A percentile compares a stretch with the other conserved stretches of the same genome.
These are phyloP conservation scores for Juncus inflexus DNA, from an alignment of 176 grass and related monocot species.

Conservation along the genomic window DNA sequence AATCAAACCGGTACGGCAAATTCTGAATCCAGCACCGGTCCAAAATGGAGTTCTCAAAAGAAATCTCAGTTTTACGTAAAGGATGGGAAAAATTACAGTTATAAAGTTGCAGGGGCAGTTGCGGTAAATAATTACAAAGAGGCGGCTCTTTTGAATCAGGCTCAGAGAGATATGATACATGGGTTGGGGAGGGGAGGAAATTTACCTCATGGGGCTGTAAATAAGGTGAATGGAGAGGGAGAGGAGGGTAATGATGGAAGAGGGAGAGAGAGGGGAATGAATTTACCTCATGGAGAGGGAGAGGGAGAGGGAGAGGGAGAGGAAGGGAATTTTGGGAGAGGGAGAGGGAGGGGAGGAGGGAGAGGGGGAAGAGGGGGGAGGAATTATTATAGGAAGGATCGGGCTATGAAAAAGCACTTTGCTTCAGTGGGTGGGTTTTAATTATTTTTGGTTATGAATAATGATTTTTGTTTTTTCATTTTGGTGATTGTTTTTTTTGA, in stretches of 20 bases:
- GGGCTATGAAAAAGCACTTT: constrained; percentile 72
- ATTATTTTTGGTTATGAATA: not conserved
- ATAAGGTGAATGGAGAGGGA: constrained; percentile 32
- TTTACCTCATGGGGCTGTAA: constrained; percentile 48
- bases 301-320: not conserved
- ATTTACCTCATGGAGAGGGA: constrained; percentile 16
- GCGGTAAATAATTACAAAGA: constrained; percentile 69
- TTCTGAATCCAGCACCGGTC: constrained; percentile 38
- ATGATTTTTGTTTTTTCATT: too few species aligned
- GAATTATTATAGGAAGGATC: constrained; percentile 59
- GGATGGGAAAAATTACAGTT: constrained; percentile 98
- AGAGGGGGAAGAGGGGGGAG: constrained; percentile 49
- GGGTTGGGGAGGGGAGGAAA: constrained; percentile 94
- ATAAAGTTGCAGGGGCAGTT: constrained; percentile 84
- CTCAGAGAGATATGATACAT: constrained; percentile 69
- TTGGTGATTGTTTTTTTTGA: too few species aligned
- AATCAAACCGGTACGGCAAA: constrained; percentile 34
- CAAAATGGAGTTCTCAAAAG: constrained; percentile 74
- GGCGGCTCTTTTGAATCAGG: constrained; percentile 47
- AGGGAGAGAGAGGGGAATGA: constrained; percentile 34
- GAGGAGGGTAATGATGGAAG: constrained; percentile 30
- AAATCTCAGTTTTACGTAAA: constrained; percentile 89
- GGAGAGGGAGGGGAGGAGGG: constrained; percentile 25
- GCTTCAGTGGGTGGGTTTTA: constrained; percentile 53
- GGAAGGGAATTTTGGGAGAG: constrained; percentile 34